These are phyloP conservation scores for Anthostomella pinea DNA, from an alignment of 2,329 filamentous ascomycete genomes.

Conservation along the genomic window DNA sequence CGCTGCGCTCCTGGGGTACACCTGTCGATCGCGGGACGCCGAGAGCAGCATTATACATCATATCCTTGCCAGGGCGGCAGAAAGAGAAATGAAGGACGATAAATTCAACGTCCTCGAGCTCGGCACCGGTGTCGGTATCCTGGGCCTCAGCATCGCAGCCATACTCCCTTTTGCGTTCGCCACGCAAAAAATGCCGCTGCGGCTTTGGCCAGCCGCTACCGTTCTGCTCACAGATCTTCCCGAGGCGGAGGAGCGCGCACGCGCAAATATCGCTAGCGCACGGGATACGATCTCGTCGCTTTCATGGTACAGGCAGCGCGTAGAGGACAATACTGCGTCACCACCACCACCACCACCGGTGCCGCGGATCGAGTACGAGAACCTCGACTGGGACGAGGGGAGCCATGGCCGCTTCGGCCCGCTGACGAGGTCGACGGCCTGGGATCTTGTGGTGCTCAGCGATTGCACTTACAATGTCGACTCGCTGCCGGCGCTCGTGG, in stretches of 20 bases:
- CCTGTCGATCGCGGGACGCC: conserved; percentile 10
- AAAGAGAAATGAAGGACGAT: conserved; percentile 13
- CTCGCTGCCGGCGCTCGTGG: conserved; percentile 51
- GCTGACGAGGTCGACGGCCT: conserved; percentile 36
- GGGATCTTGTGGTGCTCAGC: conserved; percentile 55
- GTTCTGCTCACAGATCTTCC: conserved; percentile 55
- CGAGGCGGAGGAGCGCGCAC: conserved; percentile 50
- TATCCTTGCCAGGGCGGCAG: conserved; percentile 4
- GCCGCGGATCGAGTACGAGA: conserved; percentile 45
- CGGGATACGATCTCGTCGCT: conserved; percentile 7
- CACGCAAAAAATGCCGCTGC: conserved; percentile 13
- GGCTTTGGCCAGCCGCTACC: conserved; percentile 17
- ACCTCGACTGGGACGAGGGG: conserved; percentile 56
- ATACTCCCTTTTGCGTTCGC: conserved; percentile 26
- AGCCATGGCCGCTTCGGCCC: conserved; percentile 43
- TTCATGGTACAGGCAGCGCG: too few species aligned
- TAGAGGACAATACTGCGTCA: too few species aligned
- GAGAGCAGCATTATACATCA: too few species aligned
- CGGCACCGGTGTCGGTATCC: conserved; percentile 55
- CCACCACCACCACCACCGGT: too few species aligned
- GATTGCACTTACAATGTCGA: conserved; percentile 63
- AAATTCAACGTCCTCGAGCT: conserved; percentile 50
- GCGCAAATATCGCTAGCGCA: conserved; percentile 43
- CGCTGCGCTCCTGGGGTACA: conserved; percentile 34
- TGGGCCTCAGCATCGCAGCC: conserved; percentile 49